Evolutionary conservation across 1,284 basidiomycete species (phyloP), one percentile per base, ranked within the genome.

Genomic region (Ceratobasidium sp.): DNA sequence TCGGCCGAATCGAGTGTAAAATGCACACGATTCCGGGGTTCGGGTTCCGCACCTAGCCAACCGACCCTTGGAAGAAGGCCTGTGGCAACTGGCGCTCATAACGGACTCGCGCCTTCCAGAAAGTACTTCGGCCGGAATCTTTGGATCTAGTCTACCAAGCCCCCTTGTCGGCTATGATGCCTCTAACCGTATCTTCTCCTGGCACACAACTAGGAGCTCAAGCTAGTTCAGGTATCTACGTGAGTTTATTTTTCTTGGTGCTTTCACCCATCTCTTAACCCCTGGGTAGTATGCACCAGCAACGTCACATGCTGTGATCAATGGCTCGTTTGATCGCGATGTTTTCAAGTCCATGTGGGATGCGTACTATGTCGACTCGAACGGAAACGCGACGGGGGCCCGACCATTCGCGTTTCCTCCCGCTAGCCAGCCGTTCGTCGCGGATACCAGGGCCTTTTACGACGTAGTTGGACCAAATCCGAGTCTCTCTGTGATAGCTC

Each of bases 241-340:
- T 64, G 43, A n/a, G 62, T 49, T 41, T 0, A 1, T 48, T 31
- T 14, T 6, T 29, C 7, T 29, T 29, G 48, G 22, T 29, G 13
- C 16, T 7, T 46, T 31, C 1, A 46, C 9, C 9, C 7, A 6
- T 29, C 3, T 19, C 11, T 46, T 19, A 49, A n/a, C 31, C 62
- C 7, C n/a, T 1, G 43, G 6, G 16, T 7, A 72, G 69, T 61
- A 61, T 49, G 31, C 41, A 16, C 69, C 69, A 22, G 56, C 69
- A 16, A 61, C 29, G 2, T 61, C 69, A 16, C 69, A 72, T 31
- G 56, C 69, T n/a, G 69, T 72, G 1, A 72, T 72, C 29, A 72
- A 72, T 16, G 69, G 69, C 43, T 72, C 69, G 7, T 72, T 72
- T 46, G 69, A 72, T n/a, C 69, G 69, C 19, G 43, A 56, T 37